Percentiles rank a stretch among this genome's conserved stretches.
Evolutionary conservation across 345 rosid species (phyloP).

Genomic region (Turnera subulata): DNA sequence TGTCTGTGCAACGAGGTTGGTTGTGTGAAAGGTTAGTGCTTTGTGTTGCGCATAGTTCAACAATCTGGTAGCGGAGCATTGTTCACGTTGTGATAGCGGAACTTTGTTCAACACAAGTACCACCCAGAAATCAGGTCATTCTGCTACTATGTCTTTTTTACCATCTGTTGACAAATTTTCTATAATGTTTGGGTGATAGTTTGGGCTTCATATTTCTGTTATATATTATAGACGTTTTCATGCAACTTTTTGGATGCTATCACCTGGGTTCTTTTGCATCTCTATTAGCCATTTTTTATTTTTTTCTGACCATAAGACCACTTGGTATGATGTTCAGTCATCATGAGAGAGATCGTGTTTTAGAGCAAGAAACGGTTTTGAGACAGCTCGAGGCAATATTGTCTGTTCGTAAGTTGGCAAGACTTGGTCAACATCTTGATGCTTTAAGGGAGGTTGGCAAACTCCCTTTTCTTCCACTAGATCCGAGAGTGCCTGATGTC

Average conservation of each 20-base stretch:
- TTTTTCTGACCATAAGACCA: neutral
- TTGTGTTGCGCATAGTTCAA: too few relatives aligned
- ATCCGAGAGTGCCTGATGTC: conserved; percentile 70
- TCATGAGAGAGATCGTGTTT: conserved; percentile 70
- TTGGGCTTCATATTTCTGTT: neutral
- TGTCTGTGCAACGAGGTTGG: too few relatives aligned
- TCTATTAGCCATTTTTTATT: neutral
- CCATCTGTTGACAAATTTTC: neutral
- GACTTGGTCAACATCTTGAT: conserved; percentile 65
- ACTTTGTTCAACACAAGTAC: too few relatives aligned
- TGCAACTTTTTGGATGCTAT: neutral
- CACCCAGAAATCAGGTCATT: conserved; percentile 78
- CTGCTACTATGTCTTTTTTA: neutral
- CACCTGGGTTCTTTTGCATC: neutral
- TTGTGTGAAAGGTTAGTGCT: too few relatives aligned
- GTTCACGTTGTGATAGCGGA: too few relatives aligned
- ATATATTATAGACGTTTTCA: too few relatives aligned
- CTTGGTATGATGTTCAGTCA: conserved; percentile 48
- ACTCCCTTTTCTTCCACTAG: conserved; percentile 84
- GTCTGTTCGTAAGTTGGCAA: conserved; percentile 66
- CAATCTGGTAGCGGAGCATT: too few relatives aligned
- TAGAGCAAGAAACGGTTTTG: conserved; percentile 83
- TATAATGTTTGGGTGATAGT: conserved; percentile 3
- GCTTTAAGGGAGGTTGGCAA: conserved; percentile 88
- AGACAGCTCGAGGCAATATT: conserved; percentile 96